Evolutionary conservation across 2,329 filamentous ascomycete genomes (phyloP).

Genomic region (Pseudocercospora fijiensis): DNA sequence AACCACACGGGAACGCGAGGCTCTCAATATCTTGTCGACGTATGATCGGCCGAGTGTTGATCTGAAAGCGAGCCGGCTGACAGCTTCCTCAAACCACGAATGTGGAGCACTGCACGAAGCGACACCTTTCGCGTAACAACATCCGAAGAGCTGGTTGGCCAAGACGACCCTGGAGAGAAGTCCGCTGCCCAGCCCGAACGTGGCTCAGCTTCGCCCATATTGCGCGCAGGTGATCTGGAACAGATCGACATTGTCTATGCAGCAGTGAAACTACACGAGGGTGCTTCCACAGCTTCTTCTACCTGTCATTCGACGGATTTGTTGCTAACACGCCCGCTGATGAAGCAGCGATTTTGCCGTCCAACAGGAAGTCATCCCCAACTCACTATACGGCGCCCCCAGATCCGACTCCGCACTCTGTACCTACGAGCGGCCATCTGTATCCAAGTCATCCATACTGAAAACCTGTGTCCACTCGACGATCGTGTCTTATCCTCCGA

Average conservation of each 20-base stretch:
- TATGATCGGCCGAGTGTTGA: constrained; percentile 3
- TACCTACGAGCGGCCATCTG: neutral
- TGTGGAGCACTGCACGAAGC: neutral
- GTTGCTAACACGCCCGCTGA: neutral
- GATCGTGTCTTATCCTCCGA: neutral
- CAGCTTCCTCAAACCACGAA: constrained; percentile 2
- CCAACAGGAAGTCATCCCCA: neutral
- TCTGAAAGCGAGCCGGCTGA: constrained; percentile 2
- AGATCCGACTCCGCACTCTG: neutral
- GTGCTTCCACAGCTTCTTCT: neutral
- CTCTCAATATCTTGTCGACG: neutral
- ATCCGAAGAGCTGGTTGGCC: constrained; percentile 3
- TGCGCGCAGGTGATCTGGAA: neutral
- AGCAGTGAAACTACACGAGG: constrained; percentile 2
- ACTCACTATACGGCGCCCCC: neutral
- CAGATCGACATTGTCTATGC: constrained; percentile 4
- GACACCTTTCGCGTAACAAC: neutral
- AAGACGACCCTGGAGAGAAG: constrained; percentile 9
- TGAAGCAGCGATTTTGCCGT: neutral
- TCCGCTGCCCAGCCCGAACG: constrained; percentile 3
- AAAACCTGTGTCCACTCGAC: neutral
- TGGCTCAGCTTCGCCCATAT: neutral
- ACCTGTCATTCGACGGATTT: constrained; percentile 1
- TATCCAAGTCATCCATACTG: neutral
- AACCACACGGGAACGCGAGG: too few relatives aligned